Base-by-base conservation (phyloP, 2,329 filamentous ascomycete species). In the Dryadomyces quercivorus region DNA sequence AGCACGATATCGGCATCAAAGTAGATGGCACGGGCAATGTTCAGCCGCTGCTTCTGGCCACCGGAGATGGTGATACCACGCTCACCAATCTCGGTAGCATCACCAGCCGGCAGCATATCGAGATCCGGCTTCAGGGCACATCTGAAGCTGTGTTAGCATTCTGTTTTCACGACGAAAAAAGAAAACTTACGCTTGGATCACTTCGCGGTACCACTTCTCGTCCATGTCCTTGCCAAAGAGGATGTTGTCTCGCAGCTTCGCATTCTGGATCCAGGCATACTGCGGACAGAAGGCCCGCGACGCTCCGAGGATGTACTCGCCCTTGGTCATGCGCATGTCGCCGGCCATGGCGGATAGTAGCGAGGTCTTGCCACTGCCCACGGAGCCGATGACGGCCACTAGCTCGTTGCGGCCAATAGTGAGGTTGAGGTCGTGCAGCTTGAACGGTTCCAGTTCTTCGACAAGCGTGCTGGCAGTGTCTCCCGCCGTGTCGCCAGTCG, bases 231-330 rank as follows among this genome's bases (percentile, higher is more conserved):
- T 92, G 12, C 92, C 92, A 63, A 97, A 97, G 0, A 89, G 70
- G 56, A 98, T 95, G 63, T 98, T 98, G 38, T 95, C 82, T 58
- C 82, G 83, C 3, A 97, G 79, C 0, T 85, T 88, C 0, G 89
- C 78, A 63, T 97, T 97, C 65, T 97, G 92, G 50, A 98, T 95
- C 93, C 93, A 98, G 0, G 93, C 88, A 64, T 95, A 95, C 65
- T 98, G 92, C 0, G 92, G 92, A 60, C 93, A 97, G 63, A 95
- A 96, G 0, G 92, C 88, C 58, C 91, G 77, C 3, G 82, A 84
- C 0, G 88, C 88, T 44, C 91, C 88, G 61, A 93, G 78, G 0
- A 81, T 77, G 6, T 94, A 78, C 42, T 85, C 77, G 12, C 90
- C 90, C 3, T 70, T 72, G 0, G 87, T 94, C 66, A 85, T 86